Base-by-base conservation (phyloP, 2,329 filamentous ascomycete species). In the Alternaria alternata region DNA sequence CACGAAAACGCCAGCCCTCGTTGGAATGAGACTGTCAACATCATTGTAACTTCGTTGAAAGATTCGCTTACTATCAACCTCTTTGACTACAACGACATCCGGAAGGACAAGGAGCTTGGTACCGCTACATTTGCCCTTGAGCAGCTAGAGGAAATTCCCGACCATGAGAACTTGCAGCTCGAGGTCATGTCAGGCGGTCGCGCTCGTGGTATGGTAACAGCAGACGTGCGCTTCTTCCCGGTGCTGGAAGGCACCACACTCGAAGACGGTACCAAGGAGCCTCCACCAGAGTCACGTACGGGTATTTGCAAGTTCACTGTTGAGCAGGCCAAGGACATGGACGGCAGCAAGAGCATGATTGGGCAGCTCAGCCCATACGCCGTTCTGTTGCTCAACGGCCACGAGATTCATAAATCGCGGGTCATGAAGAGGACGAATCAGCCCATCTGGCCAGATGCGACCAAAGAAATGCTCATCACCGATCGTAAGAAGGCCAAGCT, bases 361-460 rank as follows among this genome's bases (percentile, higher is more conserved):
- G 95, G 95, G 30, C 86, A 90, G 64, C 89, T 99, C 47, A 98
- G 93, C 79, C 95, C 95, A 2, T 99, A 98, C 69, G 94, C 92
- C 9, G 85, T 89, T 32, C 85, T 99, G 51, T 85, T 97, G 44
- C 87, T 99, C 69, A 99, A 99, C 72, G 91, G 93, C 64, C 96
- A 95, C 80, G 91, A 96, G 75, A 86, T 98, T 5, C 93, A 97
- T 71, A 86, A 88, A 57, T 96, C 94, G 54, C 92, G 93, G 81
- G 96, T 94, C 79, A 86, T 97, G 71, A 99, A 98, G 86, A 90
- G 94, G 62, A 98, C 93, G 61, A 99, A 99, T 81, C 95, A 97
- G 71, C 95, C 95, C 7, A 94, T 99, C 71, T 99, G 94, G 90
- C 90, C 94, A 54, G 91, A 98, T 75, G 92, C 92, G 7, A 91